Evolutionary conservation across 2,329 filamentous ascomycete species (phyloP).

Genomic region (Plenodomus tracheiphilus): DNA sequence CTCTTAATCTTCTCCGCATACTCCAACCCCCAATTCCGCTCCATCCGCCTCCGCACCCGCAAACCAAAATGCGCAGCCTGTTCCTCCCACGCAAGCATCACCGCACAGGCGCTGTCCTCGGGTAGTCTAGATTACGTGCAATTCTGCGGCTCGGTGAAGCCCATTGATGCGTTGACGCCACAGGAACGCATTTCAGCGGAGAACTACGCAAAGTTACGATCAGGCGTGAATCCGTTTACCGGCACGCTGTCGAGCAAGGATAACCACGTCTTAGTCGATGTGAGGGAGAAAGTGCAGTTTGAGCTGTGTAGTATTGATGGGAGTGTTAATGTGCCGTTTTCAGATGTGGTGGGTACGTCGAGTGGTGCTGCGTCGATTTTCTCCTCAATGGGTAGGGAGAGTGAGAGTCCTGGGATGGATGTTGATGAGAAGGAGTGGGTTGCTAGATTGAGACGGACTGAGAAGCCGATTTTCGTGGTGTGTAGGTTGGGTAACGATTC

Average conservation of each 20-base stretch:
- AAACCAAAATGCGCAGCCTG: conserved; percentile 77
- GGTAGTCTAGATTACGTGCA: conserved; percentile 79
- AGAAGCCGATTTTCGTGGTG: conserved; percentile 67
- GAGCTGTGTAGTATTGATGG: conserved; percentile 76
- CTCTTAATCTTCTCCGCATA: conserved; percentile 61
- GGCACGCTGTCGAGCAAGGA: conserved; percentile 33
- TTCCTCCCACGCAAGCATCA: conserved; percentile 65
- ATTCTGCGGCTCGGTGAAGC: conserved; percentile 72
- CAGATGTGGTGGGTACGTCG: conserved; percentile 49
- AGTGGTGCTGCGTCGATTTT: no score
- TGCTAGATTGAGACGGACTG: conserved; percentile 27
- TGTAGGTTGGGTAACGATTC: conserved; percentile 80
- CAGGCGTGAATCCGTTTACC: conserved; percentile 39
- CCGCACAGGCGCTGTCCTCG: conserved; percentile 61
- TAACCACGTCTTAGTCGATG: conserved; percentile 72
- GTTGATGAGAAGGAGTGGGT: conserved; percentile 31
- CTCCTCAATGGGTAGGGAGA: no score
- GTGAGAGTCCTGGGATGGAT: neutral
- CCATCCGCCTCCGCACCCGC: conserved; percentile 71
- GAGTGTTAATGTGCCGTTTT: conserved; percentile 75
- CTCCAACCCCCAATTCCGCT: conserved; percentile 65
- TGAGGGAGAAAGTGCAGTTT: conserved; percentile 82
- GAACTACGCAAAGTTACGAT: conserved; percentile 57
- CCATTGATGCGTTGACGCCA: conserved; percentile 60
- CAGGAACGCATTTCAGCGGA: conserved; percentile 69